phyloP scores from a whole-genome alignment of 495 filamentous ascomycete genomes.

The Aspergillus sparsus region DNA sequence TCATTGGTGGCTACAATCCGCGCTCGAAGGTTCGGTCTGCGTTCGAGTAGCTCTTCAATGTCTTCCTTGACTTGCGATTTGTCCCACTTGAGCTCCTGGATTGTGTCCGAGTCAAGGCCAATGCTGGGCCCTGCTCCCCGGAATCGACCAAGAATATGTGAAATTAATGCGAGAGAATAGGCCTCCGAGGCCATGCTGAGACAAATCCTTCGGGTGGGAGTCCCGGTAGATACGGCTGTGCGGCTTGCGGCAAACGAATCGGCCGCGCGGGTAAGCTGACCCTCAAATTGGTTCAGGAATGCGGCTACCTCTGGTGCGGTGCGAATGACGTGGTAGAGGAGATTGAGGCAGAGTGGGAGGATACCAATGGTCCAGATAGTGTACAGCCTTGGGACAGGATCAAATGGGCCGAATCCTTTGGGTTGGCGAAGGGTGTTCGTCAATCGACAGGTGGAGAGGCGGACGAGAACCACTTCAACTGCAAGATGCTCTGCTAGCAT shows the following conservation, averaged over 20 bases:
- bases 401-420: conserved; percentile 70
- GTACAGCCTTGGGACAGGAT: conserved; percentile 60
- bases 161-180: conserved; percentile 73
- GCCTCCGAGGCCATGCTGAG: conserved; percentile 72
- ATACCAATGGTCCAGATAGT: conserved; percentile 86
- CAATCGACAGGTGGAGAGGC: conserved; percentile 74
- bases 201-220: conserved; percentile 55
- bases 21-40: conserved; percentile 60
- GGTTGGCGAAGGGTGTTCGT: conserved; percentile 66
- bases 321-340: conserved; percentile 76
- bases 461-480: conserved; percentile 75
- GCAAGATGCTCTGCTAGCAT: conserved; percentile 85
- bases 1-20: conserved; percentile 70
- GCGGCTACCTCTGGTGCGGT: conserved; percentile 79
- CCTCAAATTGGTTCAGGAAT: conserved; percentile 83
- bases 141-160: conserved; percentile 61
- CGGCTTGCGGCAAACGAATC: conserved; percentile 59
- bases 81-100: conserved; percentile 73
- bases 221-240: conserved; percentile 32
- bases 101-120: conserved; percentile 58
- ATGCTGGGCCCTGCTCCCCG: conserved; percentile 59
- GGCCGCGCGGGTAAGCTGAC: conserved; percentile 63
- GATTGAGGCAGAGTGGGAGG: conserved; percentile 85
- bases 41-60: conserved; percentile 70
- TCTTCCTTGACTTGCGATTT: conserved; percentile 68